Base-by-base conservation (phyloP, 352 stramenopile species). In the Phytopythium oedochilum region DNA sequence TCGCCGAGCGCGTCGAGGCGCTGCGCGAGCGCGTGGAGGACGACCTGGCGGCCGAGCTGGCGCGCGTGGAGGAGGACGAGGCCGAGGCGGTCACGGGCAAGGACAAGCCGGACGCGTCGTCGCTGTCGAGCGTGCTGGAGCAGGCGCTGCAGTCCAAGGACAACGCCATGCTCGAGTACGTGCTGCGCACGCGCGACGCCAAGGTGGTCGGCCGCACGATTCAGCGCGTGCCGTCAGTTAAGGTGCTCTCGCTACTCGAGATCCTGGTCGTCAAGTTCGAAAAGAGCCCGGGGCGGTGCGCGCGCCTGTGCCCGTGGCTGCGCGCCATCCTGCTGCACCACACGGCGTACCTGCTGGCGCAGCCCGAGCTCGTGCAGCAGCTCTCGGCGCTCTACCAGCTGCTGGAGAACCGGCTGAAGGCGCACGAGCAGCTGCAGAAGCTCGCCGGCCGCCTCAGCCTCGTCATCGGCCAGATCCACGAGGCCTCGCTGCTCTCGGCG, bases 81-180 rank as follows among this genome's bases (percentile, higher is more conserved):
- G 50, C 62, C 28, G 66, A 73, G 35, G 64, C 39, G 22, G 20
- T 29, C 8, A 56, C 55, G 31, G 29, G 20, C 55, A 82, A 86
- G 56, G 68, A 84, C 44, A 83, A 86, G 55, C 78, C 82, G n/a
- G 78, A 94, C 60, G 84, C 84, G 32, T 90, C 84, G 46, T 94
- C 85, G 22, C 73, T 94, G 31, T 82, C 83, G 42, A 84, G 73
- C 66, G 78, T 94, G 34, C 63, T 94, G 12, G 83, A 92, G 60
- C 85, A 94, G 63, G 83, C 85, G 20, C 64, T 94, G 35, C 83
- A 94, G 66, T 83, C 85, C 35, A 89, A 90, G 57, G 85, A 94
- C 78, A 93, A 93, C 44, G 83, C 83, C 34, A 83, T 93, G 57
- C 64, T 94, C 11, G 85, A 94, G 67, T 89, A 93, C 61, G 89